These are phyloP conservation scores for Coemansia sp. DNA, from an alignment of 192 early-diverging fungal species.

Conservation along the genomic window DNA sequence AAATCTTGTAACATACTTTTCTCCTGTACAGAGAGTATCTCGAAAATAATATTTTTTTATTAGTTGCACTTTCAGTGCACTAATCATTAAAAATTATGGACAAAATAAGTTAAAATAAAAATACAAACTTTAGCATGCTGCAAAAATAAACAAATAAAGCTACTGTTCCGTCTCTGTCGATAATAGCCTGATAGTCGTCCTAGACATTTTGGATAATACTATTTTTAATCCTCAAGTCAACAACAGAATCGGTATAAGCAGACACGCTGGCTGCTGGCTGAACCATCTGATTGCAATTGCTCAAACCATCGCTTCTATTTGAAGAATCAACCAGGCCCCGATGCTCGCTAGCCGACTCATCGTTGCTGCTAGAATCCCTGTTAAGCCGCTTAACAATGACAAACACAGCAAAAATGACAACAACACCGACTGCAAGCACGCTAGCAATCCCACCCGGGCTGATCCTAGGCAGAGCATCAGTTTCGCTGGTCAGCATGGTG, in stretches of 20 bases:
- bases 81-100: too few species aligned
- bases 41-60: too few species aligned
- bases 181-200: background rate
- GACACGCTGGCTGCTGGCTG: background rate
- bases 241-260: background rate
- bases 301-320: background rate
- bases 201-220: background rate
- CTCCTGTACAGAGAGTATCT: too few species aligned
- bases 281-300: background rate
- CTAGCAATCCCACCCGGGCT: conserved; percentile 40
- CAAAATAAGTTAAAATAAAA: background rate
- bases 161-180: too few species aligned
- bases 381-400: conserved; percentile 25
- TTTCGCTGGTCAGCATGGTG: conserved; percentile 62
- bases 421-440: conserved; percentile 61
- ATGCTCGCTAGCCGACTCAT: background rate
- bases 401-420: conserved; percentile 61
- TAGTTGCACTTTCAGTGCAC: too few species aligned
- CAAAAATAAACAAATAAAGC: background rate
- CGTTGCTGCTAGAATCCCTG: background rate
- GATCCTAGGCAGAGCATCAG: conserved; percentile 32
- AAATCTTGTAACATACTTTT: too few species aligned
- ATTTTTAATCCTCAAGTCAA: background rate
- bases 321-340: background rate
- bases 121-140: background rate